phyloP scores from a whole-genome alignment of 768 basidiomycete genomes.

The Russula olivacea region DNA sequence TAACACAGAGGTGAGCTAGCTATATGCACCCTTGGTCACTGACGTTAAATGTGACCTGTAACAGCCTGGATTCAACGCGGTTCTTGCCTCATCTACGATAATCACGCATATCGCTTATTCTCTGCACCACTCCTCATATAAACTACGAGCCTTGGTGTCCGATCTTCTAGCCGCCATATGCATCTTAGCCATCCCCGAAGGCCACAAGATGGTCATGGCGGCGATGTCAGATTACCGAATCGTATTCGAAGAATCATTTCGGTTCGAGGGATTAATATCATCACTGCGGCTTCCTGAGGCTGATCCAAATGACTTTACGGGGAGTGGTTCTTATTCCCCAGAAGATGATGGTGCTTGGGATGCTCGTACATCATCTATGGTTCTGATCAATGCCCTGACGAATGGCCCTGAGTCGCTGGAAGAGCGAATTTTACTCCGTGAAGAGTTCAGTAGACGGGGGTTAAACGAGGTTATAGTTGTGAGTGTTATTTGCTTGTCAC shows the following conservation, averaged over 20 bases:
- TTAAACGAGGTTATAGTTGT: conserved; percentile 82
- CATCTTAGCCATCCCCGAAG: conserved; percentile 61
- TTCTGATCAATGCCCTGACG: conserved; percentile 71
- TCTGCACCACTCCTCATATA: conserved; percentile 59
- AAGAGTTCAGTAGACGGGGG: conserved; percentile 77
- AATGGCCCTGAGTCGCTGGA: conserved; percentile 73
- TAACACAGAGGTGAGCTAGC: conserved; percentile 68
- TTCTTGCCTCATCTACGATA: conserved; percentile 55
- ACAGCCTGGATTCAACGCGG: conserved; percentile 66
- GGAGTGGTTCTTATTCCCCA: not conserved
- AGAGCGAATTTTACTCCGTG: conserved; percentile 69
- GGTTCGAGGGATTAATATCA: conserved; percentile 71
- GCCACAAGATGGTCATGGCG: conserved; percentile 66
- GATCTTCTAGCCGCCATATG: conserved; percentile 84
- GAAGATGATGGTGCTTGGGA: conserved; percentile 78
- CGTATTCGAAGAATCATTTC: conserved; percentile 62
- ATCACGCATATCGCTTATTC: conserved; percentile 70
- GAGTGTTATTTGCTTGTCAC: conserved; percentile 31
- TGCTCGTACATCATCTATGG: conserved; percentile 67
- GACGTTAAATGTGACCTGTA: conserved; percentile 20
- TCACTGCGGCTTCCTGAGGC: conserved; percentile 52
- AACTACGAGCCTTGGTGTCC: conserved; percentile 60
- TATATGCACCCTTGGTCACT: not conserved
- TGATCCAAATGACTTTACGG: conserved; percentile 34
- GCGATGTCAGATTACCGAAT: conserved; percentile 78